Conservation (phyloP, 345 rosid species). For the Stellera chamaejasme region DNA sequence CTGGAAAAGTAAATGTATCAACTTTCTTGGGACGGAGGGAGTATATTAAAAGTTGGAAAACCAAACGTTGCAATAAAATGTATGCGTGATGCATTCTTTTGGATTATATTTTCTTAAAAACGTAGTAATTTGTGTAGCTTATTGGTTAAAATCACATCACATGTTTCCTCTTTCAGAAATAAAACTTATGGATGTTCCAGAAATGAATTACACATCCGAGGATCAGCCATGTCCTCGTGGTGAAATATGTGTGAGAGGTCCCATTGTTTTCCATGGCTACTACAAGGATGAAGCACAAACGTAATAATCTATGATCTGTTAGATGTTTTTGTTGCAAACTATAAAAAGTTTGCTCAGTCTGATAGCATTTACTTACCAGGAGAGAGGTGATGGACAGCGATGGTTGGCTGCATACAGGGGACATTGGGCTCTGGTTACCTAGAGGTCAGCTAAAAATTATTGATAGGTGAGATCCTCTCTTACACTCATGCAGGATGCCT, state of each 20-base stretch:
- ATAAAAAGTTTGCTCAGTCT: constrained; percentile 9
- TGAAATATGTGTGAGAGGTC: constrained; percentile 89
- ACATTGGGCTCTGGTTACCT: constrained; percentile 79
- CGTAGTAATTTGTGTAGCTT: no score
- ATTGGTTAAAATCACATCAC: background rate
- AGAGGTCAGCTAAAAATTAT: constrained; percentile 93
- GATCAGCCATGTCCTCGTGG: constrained; percentile 94
- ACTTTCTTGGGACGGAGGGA: no score
- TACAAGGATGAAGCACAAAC: constrained; percentile 75
- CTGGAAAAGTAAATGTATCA: no score
- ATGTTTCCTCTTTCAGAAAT: constrained; percentile 43
- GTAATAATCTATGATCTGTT: constrained; percentile 26
- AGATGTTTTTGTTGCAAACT: constrained; percentile 4
- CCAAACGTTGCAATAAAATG: no score
- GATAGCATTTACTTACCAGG: constrained; percentile 35
- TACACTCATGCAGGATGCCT: no score
- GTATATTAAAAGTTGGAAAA: no score
- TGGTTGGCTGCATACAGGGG: constrained; percentile 94
- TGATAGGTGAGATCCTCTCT: constrained; percentile 48
- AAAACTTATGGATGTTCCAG: constrained; percentile 86
- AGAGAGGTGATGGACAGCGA: constrained; percentile 73
- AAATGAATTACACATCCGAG: constrained; percentile 87
- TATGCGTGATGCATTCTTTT: no score
- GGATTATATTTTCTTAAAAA: no score
- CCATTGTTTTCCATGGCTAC: constrained; percentile 76